These are phyloP conservation scores for Suillus sp. DNA, from an alignment of 768 basidiomycete genomes.

Conservation along the genomic window DNA sequence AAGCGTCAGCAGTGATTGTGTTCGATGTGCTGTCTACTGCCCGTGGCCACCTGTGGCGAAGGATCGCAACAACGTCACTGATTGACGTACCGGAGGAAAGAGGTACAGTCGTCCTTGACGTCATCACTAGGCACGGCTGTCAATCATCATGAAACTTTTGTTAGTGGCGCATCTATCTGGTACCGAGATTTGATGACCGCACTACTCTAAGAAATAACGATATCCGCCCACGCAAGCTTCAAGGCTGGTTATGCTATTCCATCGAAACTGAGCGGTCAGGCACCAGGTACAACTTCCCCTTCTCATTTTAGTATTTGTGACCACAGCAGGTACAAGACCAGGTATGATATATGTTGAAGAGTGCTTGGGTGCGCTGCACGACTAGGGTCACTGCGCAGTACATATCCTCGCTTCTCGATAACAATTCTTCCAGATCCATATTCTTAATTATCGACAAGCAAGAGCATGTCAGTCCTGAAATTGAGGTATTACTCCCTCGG, in stretches of 20 bases:
- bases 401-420: not conserved
- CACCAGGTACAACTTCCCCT: not conserved
- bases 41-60: too few species aligned
- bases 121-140: not conserved
- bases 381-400: not conserved
- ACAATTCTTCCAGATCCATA: not conserved
- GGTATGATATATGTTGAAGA: too few species aligned
- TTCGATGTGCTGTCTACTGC: not conserved
- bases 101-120: not conserved
- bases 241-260: not conserved
- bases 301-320: not conserved
- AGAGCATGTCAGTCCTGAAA: slow-evolving; percentile 28
- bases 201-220: not conserved
- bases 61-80: not conserved
- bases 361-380: not conserved
- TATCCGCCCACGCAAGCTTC: not conserved
- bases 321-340: too few species aligned
- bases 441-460: slow-evolving; percentile 25
- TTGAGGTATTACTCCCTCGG: slow-evolving; percentile 29
- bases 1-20: not conserved
- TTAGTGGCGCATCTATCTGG: not conserved
- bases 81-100: not conserved
- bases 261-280: not conserved
- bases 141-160: not conserved
- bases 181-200: not conserved